phyloP scores from a whole-genome alignment of 2,329 filamentous ascomycete genomes.

The Paraphaeosphaeria minitans region DNA sequence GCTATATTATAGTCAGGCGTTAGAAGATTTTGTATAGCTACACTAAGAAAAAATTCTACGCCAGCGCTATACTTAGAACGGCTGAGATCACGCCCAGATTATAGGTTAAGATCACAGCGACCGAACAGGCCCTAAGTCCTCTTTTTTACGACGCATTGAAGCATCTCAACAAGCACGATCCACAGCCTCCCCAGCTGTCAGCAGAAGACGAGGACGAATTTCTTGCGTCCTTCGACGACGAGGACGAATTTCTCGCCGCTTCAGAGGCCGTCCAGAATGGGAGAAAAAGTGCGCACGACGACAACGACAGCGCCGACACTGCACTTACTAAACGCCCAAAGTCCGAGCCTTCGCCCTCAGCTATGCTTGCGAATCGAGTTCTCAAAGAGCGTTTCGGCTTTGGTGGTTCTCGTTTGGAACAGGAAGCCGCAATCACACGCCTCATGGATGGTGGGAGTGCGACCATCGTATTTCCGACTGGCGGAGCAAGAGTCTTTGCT shows the following conservation, averaged over 20 bases:
- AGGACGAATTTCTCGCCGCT: conserved; percentile 1
- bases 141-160: conserved; percentile 1
- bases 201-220: background rate
- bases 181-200: background rate
- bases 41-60: too few relatives aligned
- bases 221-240: conserved; percentile 4
- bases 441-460: conserved; percentile 52
- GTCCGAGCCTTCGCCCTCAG: conserved; percentile 9
- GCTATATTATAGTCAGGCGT: too few relatives aligned
- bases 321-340: background rate
- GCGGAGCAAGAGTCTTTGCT: conserved; percentile 93
- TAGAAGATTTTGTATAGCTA: too few relatives aligned
- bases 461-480: conserved; percentile 75
- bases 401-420: conserved; percentile 51
- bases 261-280: conserved; percentile 9
- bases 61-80: too few relatives aligned
- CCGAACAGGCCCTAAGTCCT: background rate
- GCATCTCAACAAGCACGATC: background rate
- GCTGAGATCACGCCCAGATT: too few relatives aligned
- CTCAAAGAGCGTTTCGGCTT: conserved; percentile 51
- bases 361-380: conserved; percentile 40
- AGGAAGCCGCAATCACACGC: conserved; percentile 52
- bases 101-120: too few relatives aligned
- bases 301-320: background rate
- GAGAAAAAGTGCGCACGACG: background rate